A percentile compares a stretch with the other conserved stretches of the same genome.
Evolutionary conservation across 768 basidiomycete genomes (phyloP).

Genomic region (Chalciporus pseudorubinellus): DNA sequence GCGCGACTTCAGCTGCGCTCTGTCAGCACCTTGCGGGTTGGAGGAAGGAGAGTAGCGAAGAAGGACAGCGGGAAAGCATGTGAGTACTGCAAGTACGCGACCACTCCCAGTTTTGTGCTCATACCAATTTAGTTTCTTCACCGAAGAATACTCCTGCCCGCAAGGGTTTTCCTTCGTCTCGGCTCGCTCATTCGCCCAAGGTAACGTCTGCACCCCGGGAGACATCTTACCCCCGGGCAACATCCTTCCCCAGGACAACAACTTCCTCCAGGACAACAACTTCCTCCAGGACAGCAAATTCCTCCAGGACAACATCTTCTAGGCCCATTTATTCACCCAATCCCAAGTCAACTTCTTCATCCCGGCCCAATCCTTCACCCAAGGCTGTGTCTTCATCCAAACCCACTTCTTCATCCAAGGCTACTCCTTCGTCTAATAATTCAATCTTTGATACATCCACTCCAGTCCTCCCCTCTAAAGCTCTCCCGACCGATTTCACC

Average conservation of each 20-base stretch:
- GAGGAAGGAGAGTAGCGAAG: slow-evolving; percentile 11
- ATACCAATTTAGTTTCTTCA: slow-evolving; percentile 15
- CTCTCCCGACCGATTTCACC: slow-evolving; percentile 46
- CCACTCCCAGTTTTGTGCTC: neutral
- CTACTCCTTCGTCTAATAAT: slow-evolving; percentile 30
- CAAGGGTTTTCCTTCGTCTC: slow-evolving; percentile 27
- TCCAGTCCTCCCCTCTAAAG: slow-evolving; percentile 12
- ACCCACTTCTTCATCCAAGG: slow-evolving; percentile 19
- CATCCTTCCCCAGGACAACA: too few relatives aligned
- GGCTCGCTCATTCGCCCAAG: slow-evolving; percentile 14
- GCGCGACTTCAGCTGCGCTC: neutral
- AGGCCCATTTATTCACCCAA: slow-evolving; percentile 34
- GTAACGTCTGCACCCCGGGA: neutral
- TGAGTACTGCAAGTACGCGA: slow-evolving; percentile 6
- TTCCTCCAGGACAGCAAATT: neutral
- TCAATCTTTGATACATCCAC: slow-evolving; percentile 33
- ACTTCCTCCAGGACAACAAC: too few relatives aligned
- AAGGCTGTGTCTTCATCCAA: too few relatives aligned
- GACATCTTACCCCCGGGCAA: neutral
- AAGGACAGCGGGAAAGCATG: slow-evolving; percentile 12
- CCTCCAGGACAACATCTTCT: slow-evolving; percentile 14
- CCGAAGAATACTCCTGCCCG: slow-evolving; percentile 25
- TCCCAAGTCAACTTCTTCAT: too few relatives aligned
- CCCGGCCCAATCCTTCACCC: too few relatives aligned
- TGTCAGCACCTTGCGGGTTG: slow-evolving; percentile 10